Evolutionary conservation across 2,329 filamentous ascomycete species (phyloP).

Genomic region (Mariannaea elegans): DNA sequence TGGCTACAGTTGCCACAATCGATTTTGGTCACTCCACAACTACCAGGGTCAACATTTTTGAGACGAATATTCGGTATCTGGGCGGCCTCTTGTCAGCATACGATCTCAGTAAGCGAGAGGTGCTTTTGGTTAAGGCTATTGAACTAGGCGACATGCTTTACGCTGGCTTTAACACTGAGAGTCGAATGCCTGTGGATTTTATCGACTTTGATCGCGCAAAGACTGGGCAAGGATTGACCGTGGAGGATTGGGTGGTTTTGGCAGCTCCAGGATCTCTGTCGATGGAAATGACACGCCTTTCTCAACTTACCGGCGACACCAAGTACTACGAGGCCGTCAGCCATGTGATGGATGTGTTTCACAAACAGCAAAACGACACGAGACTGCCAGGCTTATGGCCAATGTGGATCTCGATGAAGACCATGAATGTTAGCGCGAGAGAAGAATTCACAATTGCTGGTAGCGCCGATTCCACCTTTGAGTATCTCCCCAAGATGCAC

Average conservation of each 20-base stretch:
- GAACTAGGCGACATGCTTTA: slow-evolving; percentile 64
- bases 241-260: slow-evolving; percentile 56
- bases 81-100: slow-evolving; percentile 62
- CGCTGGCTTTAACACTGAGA: slow-evolving; percentile 61
- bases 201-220: slow-evolving; percentile 50
- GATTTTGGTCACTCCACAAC: slow-evolving; percentile 59
- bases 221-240: slow-evolving; percentile 58
- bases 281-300: slow-evolving; percentile 78
- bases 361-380: slow-evolving; percentile 72
- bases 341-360: slow-evolving; percentile 74
- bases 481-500: slow-evolving; percentile 70
- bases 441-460: slow-evolving; percentile 61
- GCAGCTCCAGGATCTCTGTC: slow-evolving; percentile 69
- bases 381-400: slow-evolving; percentile 81
- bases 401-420: slow-evolving; percentile 44
- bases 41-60: slow-evolving; percentile 59
- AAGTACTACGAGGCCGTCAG: slow-evolving; percentile 83
- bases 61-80: slow-evolving; percentile 64
- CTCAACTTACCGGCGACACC: slow-evolving; percentile 74
- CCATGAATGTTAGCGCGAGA: slow-evolving; percentile 64
- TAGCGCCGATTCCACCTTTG: slow-evolving; percentile 65
- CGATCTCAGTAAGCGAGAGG: slow-evolving; percentile 55
- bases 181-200: slow-evolving; percentile 60
- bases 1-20: slow-evolving; percentile 56
- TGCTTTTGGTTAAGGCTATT: slow-evolving; percentile 56